phyloP scores from a whole-genome alignment of 2,329 filamentous ascomycete species.

The Aspergillus bombycis region DNA sequence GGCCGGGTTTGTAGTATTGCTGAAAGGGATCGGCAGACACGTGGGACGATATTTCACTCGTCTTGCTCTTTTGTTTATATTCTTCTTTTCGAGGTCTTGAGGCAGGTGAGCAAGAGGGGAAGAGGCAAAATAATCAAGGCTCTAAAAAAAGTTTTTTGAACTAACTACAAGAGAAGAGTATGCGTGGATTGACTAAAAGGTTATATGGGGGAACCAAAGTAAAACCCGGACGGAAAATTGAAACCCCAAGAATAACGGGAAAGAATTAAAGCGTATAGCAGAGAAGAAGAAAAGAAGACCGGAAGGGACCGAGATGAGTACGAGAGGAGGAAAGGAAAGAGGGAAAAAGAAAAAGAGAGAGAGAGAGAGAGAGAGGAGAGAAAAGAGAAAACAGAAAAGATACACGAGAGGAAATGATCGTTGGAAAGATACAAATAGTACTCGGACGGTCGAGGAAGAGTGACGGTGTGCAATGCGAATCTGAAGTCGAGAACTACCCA shows the following conservation, averaged over 20 bases:
- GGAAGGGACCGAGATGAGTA: conserved; percentile 13
- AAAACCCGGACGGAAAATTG: conserved; percentile 11
- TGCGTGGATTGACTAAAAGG: conserved; percentile 10
- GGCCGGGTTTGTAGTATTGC: conserved; percentile 9
- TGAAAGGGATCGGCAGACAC: conserved; percentile 22
- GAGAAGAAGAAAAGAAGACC: conserved; percentile 8
- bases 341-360: background rate
- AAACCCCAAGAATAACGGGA: conserved; percentile 24
- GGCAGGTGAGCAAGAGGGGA: conserved; percentile 3
- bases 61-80: conserved; percentile 5
- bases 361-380: conserved; percentile 3
- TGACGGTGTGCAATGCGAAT: conserved; percentile 32
- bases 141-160: conserved; percentile 9
- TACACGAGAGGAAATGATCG: conserved; percentile 25
- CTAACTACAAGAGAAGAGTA: conserved; percentile 15
- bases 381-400: conserved; percentile 8
- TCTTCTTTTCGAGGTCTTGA: background rate
- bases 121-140: conserved; percentile 11
- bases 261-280: conserved; percentile 12
- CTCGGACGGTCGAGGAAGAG: conserved; percentile 19
- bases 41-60: conserved; percentile 12
- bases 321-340: conserved; percentile 1
- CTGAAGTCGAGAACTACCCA: conserved; percentile 18
- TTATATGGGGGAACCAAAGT: conserved; percentile 10
- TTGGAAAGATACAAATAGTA: conserved; percentile 25